Evolutionary conservation across 1,284 basidiomycete genomes (phyloP), one percentile per base, ranked within the genome.

Genomic region (Chalciporus sp.): DNA sequence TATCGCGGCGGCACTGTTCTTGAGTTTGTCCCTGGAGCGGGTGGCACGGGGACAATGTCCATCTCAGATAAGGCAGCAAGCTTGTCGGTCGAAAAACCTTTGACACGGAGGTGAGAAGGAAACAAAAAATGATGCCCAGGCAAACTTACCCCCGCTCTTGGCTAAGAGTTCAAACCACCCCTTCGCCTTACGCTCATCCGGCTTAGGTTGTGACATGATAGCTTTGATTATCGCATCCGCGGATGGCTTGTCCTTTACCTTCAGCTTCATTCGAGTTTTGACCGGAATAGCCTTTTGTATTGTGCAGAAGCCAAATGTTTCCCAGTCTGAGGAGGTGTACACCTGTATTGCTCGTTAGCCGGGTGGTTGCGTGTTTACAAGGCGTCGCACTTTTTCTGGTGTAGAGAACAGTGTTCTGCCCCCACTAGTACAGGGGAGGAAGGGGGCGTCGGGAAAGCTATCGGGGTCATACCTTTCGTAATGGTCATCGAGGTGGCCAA

Each of bases 221-320:
- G 47, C 42, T 31, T 54, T 20, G 27, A 70, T 49, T 7, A 66
- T 62, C 8, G 42, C 53, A 6, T 41, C 57, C 26, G 51, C 35
- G 0, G 59, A 53, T 1, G 65, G 65, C 19, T 55, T 42, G 0
- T 66, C 57, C 42, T 57, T 57, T 29, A 66, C 43, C 6, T 61
- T 67, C 27, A 66, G 20, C 49, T 55, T 52, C 4, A 17, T 49
- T 19, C 48, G 26, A 14, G 52, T 41, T 10, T 52, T 61, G 26
- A 5, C 7, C 12, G 35, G n/a, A 2, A 43, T 16, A 0, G 42
- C 42, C 26, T 17, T 39, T 26, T 53, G 56, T 8, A 59, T 43
- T 29, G 14, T 54, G n/a, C 67, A 51, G 52, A 70, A 68, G 4
- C 67, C 64, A 14, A 66, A 37, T 9, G 49, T 44, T 31, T 48